Evolutionary conservation across 1,284 basidiomycete species (phyloP), one percentile per base, ranked within the genome.

Genomic region (Athelia sp.): DNA sequence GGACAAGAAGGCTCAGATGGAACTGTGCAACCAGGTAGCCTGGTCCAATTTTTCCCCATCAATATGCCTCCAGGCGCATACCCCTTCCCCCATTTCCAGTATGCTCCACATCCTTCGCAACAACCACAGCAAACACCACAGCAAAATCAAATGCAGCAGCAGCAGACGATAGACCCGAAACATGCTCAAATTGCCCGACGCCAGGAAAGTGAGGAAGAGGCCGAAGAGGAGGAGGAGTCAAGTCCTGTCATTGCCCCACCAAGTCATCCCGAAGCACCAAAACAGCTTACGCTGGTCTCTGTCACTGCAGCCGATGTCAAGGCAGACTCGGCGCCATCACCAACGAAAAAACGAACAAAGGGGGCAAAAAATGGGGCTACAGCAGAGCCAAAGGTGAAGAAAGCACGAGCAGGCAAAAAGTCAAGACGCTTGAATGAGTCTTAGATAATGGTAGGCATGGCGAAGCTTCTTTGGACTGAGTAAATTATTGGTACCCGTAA

Each of bases 1-100:
- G 43, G 43, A 44, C 43, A 44, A 44, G 43, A 44, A 26, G 43
- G 43, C 43, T n/a, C 24, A 23, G 43, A 44, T n/a, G 43, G 43
- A 9, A n/a, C 21, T 9, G 43, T 26, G 6, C 43, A 22, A 26
- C 43, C 43, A n/a, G 43, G 18, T n/a, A n/a, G 8, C 19, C 4
- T 40, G n/a, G 36, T 40, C 15, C 36, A 40, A n/a, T 40, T 17
- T 21, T 40, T 8, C 36, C 19, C 36, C n/a, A n/a, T n/a, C n/a
- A n/a, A n/a, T 40, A 21, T 40, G 18, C 24, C 15, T 44, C 24
- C 18, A 18, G 21, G 24, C 22, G 21, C 19, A 22, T 44, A 44
- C 23, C n/a, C 43, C 15, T n/a, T n/a, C 21, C 22, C 15, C 23
- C 23, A 44, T 23, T 40, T 21, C n/a, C 43, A 9, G 43, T 44